Evolutionary conservation across 2,329 filamentous ascomycete species (phyloP), one percentile per base, ranked within the genome.

Genomic region (Colletotrichum melonis): DNA sequence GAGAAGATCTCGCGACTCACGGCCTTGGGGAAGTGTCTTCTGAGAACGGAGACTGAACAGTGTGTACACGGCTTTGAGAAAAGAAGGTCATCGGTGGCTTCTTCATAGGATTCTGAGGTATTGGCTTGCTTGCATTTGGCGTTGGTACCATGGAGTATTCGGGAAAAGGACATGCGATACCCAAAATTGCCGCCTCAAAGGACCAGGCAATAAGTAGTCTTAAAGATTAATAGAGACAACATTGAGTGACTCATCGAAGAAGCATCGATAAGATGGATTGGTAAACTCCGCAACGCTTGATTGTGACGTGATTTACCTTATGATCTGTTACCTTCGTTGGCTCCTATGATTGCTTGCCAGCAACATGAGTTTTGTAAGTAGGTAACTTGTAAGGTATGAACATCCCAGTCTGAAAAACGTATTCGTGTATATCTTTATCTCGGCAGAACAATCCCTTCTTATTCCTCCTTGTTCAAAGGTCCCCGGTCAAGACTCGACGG

Each of bases 1-100:
- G 22, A 66, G 71, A 14, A 62, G 69, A 16, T 72, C 69, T 28
- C 57, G 64, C 11, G 62, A 58, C 19, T 63, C 65, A 1, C 46
- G 64, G 7, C 54, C 59, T n/a, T 52, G 66, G 58, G 28, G 52
- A 11, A 65, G 63, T 19, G 63, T 65, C 26, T 65, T 56, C 12
- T 69, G n/a, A 66, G 9, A 49, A 9, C 19, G 35, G 26, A 16
- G 46, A 30, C 2, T 16, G 4, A 11, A 49, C 42, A 35, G 32
- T 12, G 32, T 35, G 32, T 11, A 35, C 32, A 12, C 11, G 32
- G 12, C 11, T 35, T 12, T 0, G 1, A 35, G 32, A 35, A 35
- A 35, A 22, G 7, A 49, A 19, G 19, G 19, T 11, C 7, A 9
- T 5, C 1, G 19, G 19, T 22, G 42, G 16, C 19, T 49, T 49